Base-by-base conservation (phyloP, 148 eudicot species). In the Rhododendron kiyosumense region DNA sequence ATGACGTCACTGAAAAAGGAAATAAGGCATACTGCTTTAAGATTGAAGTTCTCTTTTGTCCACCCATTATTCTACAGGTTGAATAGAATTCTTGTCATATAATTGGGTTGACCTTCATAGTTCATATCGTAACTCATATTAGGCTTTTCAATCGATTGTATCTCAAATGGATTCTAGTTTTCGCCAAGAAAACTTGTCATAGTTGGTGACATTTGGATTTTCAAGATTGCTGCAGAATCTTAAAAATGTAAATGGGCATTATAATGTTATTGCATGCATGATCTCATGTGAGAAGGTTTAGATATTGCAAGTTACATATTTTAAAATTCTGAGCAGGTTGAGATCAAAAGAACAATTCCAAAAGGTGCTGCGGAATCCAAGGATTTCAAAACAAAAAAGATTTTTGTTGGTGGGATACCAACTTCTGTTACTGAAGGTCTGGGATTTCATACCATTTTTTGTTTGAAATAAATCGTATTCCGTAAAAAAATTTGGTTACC, bases 351-450 rank as follows among this genome's bases (percentile, higher is more conserved):
- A 86, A 95, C 98, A 49, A 90, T 94, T 76, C 98, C 98, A 2
- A 95, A 92, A 88, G 96, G 94, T 49, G 90, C 93, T 77, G 88
- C 89, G 7, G 94, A 91, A 79, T 79, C 94, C 84, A 94, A 89
- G 87, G 96, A 90, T 85, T 93, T 94, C 52, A 93, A 90, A 88
- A 95, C 98, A n/a, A 95, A 94, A 89, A 95, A 95, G 86, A 93
- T 95, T 13, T 95, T 95, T 89, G 95, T 95, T 36, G 98, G 98
- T 74, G 98, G 98, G 4, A 91, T 95, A 85, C 95, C 98, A 67
- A 84, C 94, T 79, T 26, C 91, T 18, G 82, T 95, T 52, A 88
- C 90, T 2, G 93, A 89, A 92, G 98, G 98, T 95, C 28, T 51
- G 67, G 28, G 22, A 10, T 38, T 38, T 30, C n/a, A 7, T 22